Conservation (phyloP, 306 rosid genomes). For the Castanopsis chinensis region DNA sequence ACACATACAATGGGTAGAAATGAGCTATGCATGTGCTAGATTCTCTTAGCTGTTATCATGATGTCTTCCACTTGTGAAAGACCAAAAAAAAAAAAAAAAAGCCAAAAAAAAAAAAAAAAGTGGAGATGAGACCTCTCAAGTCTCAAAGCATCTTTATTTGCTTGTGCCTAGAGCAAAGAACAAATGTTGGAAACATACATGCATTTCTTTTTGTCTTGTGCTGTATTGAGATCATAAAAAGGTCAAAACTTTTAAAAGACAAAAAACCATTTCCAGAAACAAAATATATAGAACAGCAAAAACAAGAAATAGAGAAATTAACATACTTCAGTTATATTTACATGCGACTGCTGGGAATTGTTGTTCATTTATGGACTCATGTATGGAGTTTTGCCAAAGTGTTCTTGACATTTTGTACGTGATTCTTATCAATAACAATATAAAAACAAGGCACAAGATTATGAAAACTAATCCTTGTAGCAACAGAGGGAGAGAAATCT, state of each 20-base stretch:
- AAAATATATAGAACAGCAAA: not conserved
- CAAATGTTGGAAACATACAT: slow-evolving; percentile 23
- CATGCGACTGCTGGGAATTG: not conserved
- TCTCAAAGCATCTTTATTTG: slow-evolving; percentile 24
- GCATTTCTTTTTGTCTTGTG: slow-evolving; percentile 17
- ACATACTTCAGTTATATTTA: too few species aligned
- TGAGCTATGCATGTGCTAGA: not conserved
- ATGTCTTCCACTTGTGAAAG: slow-evolving; percentile 11
- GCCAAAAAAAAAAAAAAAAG: not conserved
- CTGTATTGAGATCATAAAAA: slow-evolving; percentile 17
- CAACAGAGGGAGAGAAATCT: not conserved
- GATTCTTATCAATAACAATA: not conserved
- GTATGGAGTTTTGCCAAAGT: not conserved
- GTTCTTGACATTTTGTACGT: not conserved
- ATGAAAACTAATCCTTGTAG: not conserved
- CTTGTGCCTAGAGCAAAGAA: slow-evolving; percentile 19
- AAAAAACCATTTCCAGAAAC: not conserved
- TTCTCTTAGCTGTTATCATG: slow-evolving; percentile 15
- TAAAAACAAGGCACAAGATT: not conserved
- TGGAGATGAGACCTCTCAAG: slow-evolving; percentile 16
- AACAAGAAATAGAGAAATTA: not conserved
- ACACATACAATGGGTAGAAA: not conserved
- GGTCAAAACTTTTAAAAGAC: slow-evolving; percentile 11
- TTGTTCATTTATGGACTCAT: not conserved
- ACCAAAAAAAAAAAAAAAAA: not conserved